These are phyloP conservation scores for Typha latifolia DNA, from an alignment of 176 grass and related monocot species.

Conservation along the genomic window DNA sequence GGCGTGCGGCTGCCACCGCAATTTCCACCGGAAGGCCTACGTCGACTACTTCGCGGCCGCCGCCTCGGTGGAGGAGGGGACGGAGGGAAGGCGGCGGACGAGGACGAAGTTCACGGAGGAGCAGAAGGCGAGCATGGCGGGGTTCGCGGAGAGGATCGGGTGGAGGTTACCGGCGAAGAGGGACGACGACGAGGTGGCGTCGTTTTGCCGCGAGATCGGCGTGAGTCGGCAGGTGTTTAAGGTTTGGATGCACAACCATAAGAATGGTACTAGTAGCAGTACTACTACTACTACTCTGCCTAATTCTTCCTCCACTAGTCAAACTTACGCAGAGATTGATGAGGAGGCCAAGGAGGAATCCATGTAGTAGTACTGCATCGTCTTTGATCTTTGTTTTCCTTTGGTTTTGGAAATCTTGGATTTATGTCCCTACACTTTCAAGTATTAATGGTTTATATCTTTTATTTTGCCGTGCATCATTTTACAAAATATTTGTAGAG, in stretches of 20 bases:
- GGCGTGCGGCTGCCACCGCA: conserved; percentile 17
- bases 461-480: too few relatives aligned
- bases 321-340: neutral
- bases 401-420: too few relatives aligned
- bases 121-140: conserved; percentile 8
- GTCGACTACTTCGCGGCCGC: neutral
- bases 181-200: too few relatives aligned
- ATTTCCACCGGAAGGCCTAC: conserved; percentile 15
- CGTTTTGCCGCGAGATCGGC: conserved; percentile 13
- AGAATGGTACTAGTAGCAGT: neutral
- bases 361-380: too few relatives aligned
- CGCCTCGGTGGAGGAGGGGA: neutral
- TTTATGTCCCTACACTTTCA: too few relatives aligned
- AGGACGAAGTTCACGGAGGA: conserved; percentile 11
- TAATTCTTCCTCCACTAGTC: neutral
- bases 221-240: neutral
- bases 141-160: conserved; percentile 7
- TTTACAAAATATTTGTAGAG: too few relatives aligned
- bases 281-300: neutral
- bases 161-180: conserved; percentile 5
- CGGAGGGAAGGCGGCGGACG: neutral
- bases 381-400: too few relatives aligned
- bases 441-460: too few relatives aligned
- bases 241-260: conserved; percentile 13
- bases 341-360: too few relatives aligned